Conservation (phyloP, 139 green algal species). For the Micractinium conductrix region DNA sequence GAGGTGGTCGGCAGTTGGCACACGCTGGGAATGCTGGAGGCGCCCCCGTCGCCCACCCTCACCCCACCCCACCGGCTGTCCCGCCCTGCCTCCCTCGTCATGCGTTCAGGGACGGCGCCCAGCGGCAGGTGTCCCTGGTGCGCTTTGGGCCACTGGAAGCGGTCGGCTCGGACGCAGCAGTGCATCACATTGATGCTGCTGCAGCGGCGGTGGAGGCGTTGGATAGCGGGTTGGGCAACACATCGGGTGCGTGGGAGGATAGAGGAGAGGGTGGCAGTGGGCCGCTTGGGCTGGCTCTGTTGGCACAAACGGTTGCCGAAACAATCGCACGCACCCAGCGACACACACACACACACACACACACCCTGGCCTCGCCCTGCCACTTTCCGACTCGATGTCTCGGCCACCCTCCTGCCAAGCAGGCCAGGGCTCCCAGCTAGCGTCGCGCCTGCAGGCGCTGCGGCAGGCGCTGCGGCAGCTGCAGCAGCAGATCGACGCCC, state of each 20-base stretch:
- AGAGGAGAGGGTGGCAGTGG: too few relatives aligned
- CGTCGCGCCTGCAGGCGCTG: constrained; percentile 85
- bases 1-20: too few relatives aligned
- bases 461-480: constrained; percentile 85
- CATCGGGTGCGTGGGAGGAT: not conserved
- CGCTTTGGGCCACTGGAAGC: constrained; percentile 55
- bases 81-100: not conserved
- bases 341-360: too few relatives aligned
- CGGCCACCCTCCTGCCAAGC: not conserved
- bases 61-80: not conserved
- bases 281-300: too few relatives aligned
- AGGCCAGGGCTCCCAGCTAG: constrained; percentile 34
- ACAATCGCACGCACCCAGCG: too few relatives aligned
- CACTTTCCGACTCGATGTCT: not conserved
- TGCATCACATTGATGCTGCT: constrained; percentile 48
- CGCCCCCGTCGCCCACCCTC: not conserved
- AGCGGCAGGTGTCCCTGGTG: constrained; percentile 39
- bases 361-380: too few relatives aligned
- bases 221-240: not conserved
- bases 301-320: too few relatives aligned
- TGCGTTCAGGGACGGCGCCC: constrained; percentile 4
- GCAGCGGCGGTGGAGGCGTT: constrained; percentile 13
- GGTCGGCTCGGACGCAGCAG: constrained; percentile 20
- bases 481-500: constrained; percentile 82
- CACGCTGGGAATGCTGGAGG: too few relatives aligned